A percentile compares a stretch with the other conserved stretches of the same genome.
Conservation (phyloP, 2,329 filamentous ascomycete species). For the Domatiomyces catenatus region DNA sequence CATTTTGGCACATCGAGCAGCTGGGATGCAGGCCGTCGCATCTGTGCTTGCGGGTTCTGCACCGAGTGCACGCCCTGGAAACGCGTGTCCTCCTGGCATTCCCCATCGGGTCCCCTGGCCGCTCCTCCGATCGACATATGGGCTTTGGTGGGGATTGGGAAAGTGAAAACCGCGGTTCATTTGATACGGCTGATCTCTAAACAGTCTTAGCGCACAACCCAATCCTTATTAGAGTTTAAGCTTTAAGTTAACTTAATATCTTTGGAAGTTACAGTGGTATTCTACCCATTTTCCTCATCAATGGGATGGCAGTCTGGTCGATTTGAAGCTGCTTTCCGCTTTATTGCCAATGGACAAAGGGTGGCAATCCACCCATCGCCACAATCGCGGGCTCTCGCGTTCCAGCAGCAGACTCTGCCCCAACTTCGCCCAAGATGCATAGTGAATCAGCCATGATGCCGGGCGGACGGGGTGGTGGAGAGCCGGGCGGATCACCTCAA, state of each 20-base stretch:
- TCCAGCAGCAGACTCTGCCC: neutral
- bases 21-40: conserved; percentile 30
- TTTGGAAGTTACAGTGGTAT: no score
- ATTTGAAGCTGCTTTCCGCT: neutral
- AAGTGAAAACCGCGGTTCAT: neutral
- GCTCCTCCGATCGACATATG: neutral
- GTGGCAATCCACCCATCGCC: neutral
- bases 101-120: neutral
- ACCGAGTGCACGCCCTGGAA: conserved; percentile 31
- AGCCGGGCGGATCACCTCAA: neutral
- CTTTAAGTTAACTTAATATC: no score
- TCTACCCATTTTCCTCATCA: no score
- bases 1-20: conserved; percentile 28
- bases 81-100: conserved; percentile 25
- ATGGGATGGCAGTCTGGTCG: neutral
- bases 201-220: no score
- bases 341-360: neutral
- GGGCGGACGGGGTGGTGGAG: neutral
- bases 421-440: neutral
- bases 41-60: conserved; percentile 25
- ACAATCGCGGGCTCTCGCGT: neutral
- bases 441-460: neutral
- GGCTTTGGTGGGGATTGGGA: neutral
- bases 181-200: neutral
- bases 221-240: no score